A percentile compares a stretch with the other conserved stretches of the same genome.
These are phyloP conservation scores for Peniophora sp. DNA, from an alignment of 1,284 basidiomycete genomes.

Conservation along the genomic window DNA sequence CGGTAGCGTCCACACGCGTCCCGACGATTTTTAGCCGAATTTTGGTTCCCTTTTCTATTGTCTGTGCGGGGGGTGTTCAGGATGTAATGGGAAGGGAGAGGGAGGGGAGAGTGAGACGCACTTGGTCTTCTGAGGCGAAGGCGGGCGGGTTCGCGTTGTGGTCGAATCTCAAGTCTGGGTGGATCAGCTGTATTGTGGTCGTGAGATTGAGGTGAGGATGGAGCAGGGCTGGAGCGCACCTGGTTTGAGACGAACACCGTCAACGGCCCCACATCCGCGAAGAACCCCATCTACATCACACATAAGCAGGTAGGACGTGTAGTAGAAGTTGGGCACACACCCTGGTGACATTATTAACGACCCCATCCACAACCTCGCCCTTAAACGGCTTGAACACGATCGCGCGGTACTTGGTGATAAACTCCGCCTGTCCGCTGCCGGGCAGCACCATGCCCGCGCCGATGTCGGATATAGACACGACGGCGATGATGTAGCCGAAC, in stretches of 20 bases:
- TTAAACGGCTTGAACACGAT: constrained; percentile 99
- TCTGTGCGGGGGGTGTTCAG: constrained; percentile 31
- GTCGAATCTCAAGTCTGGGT: constrained; percentile 88
- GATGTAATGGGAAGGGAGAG: constrained; percentile 3
- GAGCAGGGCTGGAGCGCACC: constrained; percentile 40
- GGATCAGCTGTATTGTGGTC: constrained; percentile 61
- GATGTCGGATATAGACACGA: constrained; percentile 84
- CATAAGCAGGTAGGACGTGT: too few relatives aligned
- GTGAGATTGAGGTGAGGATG: constrained; percentile 6
- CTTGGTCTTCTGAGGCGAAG: constrained; percentile 85
- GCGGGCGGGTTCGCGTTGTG: constrained; percentile 90
- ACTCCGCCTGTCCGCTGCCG: constrained; percentile 91
- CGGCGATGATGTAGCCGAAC: constrained; percentile 96
- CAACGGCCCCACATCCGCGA: constrained; percentile 91
- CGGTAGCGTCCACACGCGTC: constrained; percentile 93
- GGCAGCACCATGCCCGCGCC: constrained; percentile 88
- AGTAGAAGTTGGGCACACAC: constrained; percentile 33
- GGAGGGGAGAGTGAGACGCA: constrained; percentile 20
- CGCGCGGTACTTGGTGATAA: constrained; percentile 84
- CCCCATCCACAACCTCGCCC: constrained; percentile 96
- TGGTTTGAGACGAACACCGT: constrained; percentile 92
- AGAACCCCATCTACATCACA: constrained; percentile 85
- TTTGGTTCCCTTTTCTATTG: constrained; percentile 89
- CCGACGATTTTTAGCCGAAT: constrained; percentile 96
- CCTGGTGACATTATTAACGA: constrained; percentile 95